These are phyloP conservation scores for Inga leiocalycina DNA, from an alignment of 306 rosid genomes.

Conservation along the genomic window DNA sequence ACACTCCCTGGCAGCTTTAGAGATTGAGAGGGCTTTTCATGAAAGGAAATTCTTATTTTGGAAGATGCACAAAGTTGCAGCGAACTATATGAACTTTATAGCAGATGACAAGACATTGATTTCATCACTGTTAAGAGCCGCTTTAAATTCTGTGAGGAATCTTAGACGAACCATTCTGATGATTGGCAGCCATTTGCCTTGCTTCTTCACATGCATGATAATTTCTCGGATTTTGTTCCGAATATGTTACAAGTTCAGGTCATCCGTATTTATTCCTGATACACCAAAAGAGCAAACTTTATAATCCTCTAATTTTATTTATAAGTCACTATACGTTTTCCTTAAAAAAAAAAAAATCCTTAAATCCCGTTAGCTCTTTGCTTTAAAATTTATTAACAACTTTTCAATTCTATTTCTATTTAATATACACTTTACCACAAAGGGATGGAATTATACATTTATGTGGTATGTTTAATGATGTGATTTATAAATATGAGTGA, in stretches of 20 bases:
- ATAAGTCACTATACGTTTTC: too few relatives aligned
- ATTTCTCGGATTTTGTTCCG: constrained; percentile 6
- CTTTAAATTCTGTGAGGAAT: neutral
- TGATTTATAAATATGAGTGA: too few relatives aligned
- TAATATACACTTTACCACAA: too few relatives aligned
- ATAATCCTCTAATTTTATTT: too few relatives aligned
- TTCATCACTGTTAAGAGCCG: constrained; percentile 3
- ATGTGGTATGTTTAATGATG: too few relatives aligned
- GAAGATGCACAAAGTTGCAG: constrained; percentile 5
- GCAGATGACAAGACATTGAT: constrained; percentile 9
- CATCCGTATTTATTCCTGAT: neutral
- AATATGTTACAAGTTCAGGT: neutral
- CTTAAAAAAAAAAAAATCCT: too few relatives aligned
- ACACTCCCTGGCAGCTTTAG: constrained; percentile 68
- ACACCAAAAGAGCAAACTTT: neutral
- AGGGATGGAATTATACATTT: too few relatives aligned
- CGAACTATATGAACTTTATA: neutral
- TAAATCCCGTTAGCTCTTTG: too few relatives aligned
- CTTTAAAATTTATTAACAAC: too few relatives aligned
- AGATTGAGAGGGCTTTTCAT: constrained; percentile 41
- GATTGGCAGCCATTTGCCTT: constrained; percentile 1
- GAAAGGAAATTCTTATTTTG: constrained; percentile 4
- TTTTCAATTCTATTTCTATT: too few relatives aligned
- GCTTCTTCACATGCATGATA: constrained; percentile 21
- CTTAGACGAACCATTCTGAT: neutral